Evolutionary conservation across 176 grass and related monocot species (phyloP).

Genomic region (Oryza meridionalis): DNA sequence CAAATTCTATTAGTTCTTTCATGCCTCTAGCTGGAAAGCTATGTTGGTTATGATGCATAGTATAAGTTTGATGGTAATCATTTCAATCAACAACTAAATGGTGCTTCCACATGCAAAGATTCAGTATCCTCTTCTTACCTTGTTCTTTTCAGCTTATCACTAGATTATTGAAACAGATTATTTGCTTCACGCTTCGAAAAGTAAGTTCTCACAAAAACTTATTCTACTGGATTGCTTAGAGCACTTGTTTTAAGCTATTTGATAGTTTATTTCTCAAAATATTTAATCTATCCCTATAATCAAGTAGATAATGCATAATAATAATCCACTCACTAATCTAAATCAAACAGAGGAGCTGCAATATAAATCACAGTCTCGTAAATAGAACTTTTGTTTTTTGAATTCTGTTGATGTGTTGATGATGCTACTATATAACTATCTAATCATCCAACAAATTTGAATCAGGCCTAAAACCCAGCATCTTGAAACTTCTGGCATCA

Average conservation of each 20-base stretch:
- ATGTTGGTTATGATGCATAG: not conserved
- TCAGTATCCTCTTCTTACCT: not conserved
- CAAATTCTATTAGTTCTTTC: not conserved
- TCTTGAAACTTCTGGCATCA: not conserved
- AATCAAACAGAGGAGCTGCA: too few species aligned
- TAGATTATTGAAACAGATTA: too few species aligned
- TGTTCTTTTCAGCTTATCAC: too few species aligned
- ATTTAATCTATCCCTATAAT: too few species aligned
- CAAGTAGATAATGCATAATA: too few species aligned
- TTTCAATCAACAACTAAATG: not conserved
- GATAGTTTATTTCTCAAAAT: too few species aligned
- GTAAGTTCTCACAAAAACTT: too few species aligned
- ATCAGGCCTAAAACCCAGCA: not conserved
- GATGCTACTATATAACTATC: not conserved
- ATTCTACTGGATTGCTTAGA: too few species aligned
- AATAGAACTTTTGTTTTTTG: not conserved
- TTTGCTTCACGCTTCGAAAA: too few species aligned
- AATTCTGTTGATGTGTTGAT: not conserved
- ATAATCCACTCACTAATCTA: too few species aligned
- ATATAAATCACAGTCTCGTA: not conserved
- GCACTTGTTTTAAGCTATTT: too few species aligned
- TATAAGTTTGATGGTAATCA: not conserved
- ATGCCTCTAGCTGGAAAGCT: not conserved
- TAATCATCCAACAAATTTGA: not conserved
- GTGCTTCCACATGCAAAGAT: slow-evolving; percentile 2